Percentiles rank a stretch among this genome's conserved stretches.
Evolutionary conservation across 2,329 filamentous ascomycete species (phyloP).

Genomic region (Calonectria pauciramosa): DNA sequence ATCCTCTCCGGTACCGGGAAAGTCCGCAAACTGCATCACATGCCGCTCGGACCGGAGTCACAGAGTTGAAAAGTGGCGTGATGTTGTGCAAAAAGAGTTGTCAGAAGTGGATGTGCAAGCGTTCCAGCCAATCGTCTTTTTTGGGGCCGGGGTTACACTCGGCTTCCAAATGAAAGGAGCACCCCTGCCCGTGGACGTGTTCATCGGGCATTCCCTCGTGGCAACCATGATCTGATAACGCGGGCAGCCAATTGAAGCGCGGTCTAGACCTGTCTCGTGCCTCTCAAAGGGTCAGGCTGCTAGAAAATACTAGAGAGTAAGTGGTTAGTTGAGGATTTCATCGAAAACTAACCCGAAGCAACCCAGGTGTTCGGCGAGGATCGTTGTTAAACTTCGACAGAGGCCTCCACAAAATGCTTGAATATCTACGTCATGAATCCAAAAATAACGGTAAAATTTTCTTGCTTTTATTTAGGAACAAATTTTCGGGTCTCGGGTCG

Average conservation of each 20-base stretch:
- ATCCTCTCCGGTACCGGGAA: slow-evolving; percentile 28
- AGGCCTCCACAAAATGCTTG: slow-evolving; percentile 8
- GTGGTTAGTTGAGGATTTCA: not conserved
- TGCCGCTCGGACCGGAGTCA: slow-evolving; percentile 27
- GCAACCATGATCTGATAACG: slow-evolving; percentile 19
- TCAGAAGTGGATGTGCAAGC: slow-evolving; percentile 15
- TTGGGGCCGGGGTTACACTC: slow-evolving; percentile 14
- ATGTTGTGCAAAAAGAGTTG: slow-evolving; percentile 10
- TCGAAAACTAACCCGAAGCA: slow-evolving; percentile 1
- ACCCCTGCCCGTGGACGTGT: slow-evolving; percentile 17
- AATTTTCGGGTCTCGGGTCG: not conserved
- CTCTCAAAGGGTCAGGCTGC: not conserved
- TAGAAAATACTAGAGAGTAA: not conserved
- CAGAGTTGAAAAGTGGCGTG: slow-evolving; percentile 26
- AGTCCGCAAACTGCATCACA: slow-evolving; percentile 25
- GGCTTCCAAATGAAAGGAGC: slow-evolving; percentile 6
- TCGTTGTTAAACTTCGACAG: not conserved
- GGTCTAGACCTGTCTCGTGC: not conserved
- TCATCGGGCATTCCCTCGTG: slow-evolving; percentile 22
- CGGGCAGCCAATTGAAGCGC: not conserved
- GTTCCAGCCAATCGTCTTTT: not conserved
- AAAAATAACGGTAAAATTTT: not conserved
- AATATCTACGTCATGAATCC: slow-evolving; percentile 6
- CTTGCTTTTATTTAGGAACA: not conserved
- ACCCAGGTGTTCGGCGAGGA: not conserved